phyloP scores from a whole-genome alignment of 2,329 filamentous ascomycete genomes.

The Trichoderma atroviride region DNA sequence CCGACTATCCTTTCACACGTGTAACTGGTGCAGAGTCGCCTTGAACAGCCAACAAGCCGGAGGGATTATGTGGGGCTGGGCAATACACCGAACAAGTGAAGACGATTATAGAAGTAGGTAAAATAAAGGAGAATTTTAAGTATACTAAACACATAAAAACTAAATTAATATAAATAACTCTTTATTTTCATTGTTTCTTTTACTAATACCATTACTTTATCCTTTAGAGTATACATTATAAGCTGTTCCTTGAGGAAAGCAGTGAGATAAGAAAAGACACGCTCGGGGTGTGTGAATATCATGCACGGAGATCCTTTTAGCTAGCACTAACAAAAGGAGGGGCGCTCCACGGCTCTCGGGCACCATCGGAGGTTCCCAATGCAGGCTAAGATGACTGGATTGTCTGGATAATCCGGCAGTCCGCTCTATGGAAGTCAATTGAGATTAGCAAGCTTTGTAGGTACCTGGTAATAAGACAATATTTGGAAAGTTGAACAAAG shows the following conservation, averaged over 20 bases:
- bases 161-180: neutral
- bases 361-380: neutral
- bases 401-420: neutral
- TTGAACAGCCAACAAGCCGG: neutral
- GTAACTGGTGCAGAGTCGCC: neutral
- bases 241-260: too few relatives aligned
- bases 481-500: too few relatives aligned
- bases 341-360: neutral
- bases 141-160: neutral
- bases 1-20: neutral
- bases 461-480: too few relatives aligned
- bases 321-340: neutral
- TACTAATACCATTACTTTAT: neutral
- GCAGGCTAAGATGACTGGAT: neutral
- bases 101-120: too few relatives aligned
- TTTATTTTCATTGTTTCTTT: neutral
- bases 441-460: too few relatives aligned
- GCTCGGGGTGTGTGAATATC: neutral
- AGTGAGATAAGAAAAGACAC: neutral
- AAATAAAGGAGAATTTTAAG: neutral
- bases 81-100: neutral
- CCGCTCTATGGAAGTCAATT: neutral
- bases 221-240: neutral
- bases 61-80: neutral
- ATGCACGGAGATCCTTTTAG: neutral